Base-by-base conservation (phyloP, 805 yeast species). In the Starmerella riodocensis region DNA sequence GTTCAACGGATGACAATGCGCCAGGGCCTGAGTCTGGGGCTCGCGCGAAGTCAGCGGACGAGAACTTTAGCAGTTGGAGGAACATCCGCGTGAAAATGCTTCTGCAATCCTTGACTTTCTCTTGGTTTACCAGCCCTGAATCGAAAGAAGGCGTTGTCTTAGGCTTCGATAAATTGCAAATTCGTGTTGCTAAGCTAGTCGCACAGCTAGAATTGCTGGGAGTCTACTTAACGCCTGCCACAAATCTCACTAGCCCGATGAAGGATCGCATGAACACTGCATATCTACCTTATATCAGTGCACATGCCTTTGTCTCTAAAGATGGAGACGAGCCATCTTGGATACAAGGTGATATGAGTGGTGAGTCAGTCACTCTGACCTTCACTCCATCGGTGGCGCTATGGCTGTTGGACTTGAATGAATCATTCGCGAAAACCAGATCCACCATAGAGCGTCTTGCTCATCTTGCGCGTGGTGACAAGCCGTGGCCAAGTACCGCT, bases 91-190 rank as follows among this genome's bases (percentile, higher is more conserved):
- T 42, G 8, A 31, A 35, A 27, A 32, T 41, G 5, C 37, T 48
- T 4, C 37, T 55, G 28, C 37, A 75, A 48, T 71, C 78, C 46
- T 64, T 80, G 43, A 79, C 93, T 45, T 43, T 79, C 25, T 93
- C 94, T 0, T 83, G 94, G 85, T 54, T 79, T 16, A 44, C 49
- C 6, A 32, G 28, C 13, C 4, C 41, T 3, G 33, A 32, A 11
- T 39, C 45, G 0, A 34, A 65, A 18, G 84, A 84, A 0, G 95
- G 95, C 9, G 53, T 83, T n/a, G 75, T 80, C 28, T 45, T 74
- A 23, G 96, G 96, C 0, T 82, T 79, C 40, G 83, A 81, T 47
- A 62, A 76, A 14, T 70, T 83, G 17, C 79, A 76, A 45, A 74
- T 83, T 1, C 71, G 75, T 0, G 68, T 76, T 18, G 76, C 75